Evolutionary conservation across 768 basidiomycete genomes (phyloP).

Genomic region (Fibroporia radiculosa): DNA sequence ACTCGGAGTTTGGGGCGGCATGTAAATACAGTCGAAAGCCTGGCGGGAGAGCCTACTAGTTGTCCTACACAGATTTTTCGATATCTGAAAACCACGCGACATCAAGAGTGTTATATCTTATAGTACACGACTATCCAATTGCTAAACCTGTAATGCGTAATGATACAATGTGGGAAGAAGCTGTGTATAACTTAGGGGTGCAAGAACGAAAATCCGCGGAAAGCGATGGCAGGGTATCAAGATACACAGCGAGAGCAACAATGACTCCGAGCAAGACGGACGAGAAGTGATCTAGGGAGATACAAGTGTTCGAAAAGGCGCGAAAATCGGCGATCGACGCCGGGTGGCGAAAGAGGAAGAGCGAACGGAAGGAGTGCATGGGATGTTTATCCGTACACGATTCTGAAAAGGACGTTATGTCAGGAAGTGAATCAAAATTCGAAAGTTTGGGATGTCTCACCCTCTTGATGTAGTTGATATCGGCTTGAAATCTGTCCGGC

Average conservation of each 20-base stretch:
- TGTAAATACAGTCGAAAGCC: too few species aligned
- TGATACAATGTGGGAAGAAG: slow-evolving; percentile 6
- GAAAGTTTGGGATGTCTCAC: slow-evolving; percentile 35
- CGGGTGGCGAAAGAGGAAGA: neutral
- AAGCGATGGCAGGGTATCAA: slow-evolving; percentile 2
- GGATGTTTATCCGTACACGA: slow-evolving; percentile 23
- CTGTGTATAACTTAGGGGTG: slow-evolving; percentile 8
- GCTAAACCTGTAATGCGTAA: neutral
- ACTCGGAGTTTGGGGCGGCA: too few species aligned
- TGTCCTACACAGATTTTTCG: too few species aligned
- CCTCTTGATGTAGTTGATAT: slow-evolving; percentile 70
- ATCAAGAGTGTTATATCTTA: too few species aligned
- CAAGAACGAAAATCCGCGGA: neutral
- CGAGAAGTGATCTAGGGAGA: neutral
- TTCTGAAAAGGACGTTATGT: slow-evolving; percentile 11
- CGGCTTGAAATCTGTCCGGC: slow-evolving; percentile 74
- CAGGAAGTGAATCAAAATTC: neutral
- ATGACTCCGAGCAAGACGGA: neutral
- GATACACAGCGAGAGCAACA: slow-evolving; percentile 5
- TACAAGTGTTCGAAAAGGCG: neutral
- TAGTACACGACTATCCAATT: too few species aligned
- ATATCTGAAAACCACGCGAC: too few species aligned
- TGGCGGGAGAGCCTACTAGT: too few species aligned
- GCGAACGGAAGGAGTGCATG: neutral
- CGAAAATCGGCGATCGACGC: slow-evolving; percentile 6